A percentile compares a stretch with the other conserved stretches of the same genome.
These are phyloP conservation scores for Adansonia rubrostipa DNA, from an alignment of 441 rosid species.

Conservation along the genomic window DNA sequence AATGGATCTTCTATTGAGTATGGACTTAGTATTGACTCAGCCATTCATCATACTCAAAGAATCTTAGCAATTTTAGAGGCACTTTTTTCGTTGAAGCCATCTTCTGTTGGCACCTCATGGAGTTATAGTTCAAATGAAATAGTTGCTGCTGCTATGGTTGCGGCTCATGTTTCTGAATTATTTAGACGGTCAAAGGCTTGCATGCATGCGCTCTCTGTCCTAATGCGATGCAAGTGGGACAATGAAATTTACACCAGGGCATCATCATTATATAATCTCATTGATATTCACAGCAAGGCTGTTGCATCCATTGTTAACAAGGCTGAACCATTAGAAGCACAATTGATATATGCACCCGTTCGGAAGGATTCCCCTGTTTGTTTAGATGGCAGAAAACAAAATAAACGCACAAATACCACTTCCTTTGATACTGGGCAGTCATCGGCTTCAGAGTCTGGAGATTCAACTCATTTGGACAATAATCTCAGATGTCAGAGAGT, in stretches of 20 bases:
- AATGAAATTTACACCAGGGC: slow-evolving; percentile 82
- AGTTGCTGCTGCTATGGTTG: slow-evolving; percentile 99
- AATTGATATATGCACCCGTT: slow-evolving; percentile 64
- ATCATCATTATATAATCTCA: slow-evolving; percentile 90
- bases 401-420: slow-evolving; percentile 45
- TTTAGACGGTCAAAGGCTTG: slow-evolving; percentile 95
- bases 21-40: slow-evolving; percentile 67
- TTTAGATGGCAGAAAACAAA: slow-evolving; percentile 54
- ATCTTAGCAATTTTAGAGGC: slow-evolving; percentile 93
- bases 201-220: slow-evolving; percentile 80
- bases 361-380: slow-evolving; percentile 66
- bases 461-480: slow-evolving; percentile 45
- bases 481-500: slow-evolving; percentile 51
- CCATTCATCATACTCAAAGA: slow-evolving; percentile 89
- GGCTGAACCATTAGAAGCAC: slow-evolving; percentile 94
- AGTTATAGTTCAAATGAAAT: slow-evolving; percentile 95
- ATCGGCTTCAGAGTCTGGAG: slow-evolving; percentile 49
- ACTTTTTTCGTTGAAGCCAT: slow-evolving; percentile 94
- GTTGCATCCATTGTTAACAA: slow-evolving; percentile 94
- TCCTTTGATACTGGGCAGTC: slow-evolving; percentile 51
- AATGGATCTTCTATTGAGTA: slow-evolving; percentile 69
- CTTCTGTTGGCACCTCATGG: slow-evolving; percentile 96
- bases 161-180: slow-evolving; percentile 96
- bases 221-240: slow-evolving; percentile 96
- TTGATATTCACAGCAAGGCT: slow-evolving; percentile 91